These are phyloP conservation scores for Tubosaeta sp. DNA, from an alignment of 768 basidiomycete species.

Conservation along the genomic window DNA sequence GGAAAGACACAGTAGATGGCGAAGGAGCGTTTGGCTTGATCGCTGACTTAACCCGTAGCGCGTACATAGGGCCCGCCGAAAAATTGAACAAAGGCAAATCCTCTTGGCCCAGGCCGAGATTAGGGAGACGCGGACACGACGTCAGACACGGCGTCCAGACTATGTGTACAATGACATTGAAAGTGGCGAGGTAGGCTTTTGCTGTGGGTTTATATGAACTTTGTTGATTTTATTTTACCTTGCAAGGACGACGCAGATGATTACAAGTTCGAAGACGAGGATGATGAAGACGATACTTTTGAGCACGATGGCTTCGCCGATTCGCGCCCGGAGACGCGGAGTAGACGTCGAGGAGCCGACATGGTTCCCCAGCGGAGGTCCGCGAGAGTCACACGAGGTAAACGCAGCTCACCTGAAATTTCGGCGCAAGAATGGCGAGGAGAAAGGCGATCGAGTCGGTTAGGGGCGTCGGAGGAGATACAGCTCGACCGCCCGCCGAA, in stretches of 20 bases:
- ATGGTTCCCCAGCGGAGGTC: constrained; percentile 46
- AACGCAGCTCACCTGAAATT: constrained; percentile 47
- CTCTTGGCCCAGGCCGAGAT: constrained; percentile 72
- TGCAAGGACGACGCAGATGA: constrained; percentile 60
- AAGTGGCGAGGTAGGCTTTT: constrained; percentile 48
- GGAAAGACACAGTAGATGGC: constrained; percentile 11
- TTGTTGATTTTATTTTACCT: constrained; percentile 16
- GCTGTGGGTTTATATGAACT: constrained; percentile 15
- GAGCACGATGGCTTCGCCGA: constrained; percentile 39
- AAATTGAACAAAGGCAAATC: constrained; percentile 61
- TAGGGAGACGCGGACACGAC: constrained; percentile 73
- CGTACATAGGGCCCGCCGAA: constrained; percentile 63
- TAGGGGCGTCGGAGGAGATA: constrained; percentile 53
- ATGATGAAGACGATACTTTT: constrained; percentile 57
- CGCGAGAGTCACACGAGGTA: constrained; percentile 46
- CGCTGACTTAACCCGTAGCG: constrained; percentile 45
- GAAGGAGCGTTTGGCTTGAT: constrained; percentile 14
- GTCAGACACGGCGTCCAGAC: constrained; percentile 68
- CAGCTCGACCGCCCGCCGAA: constrained; percentile 54
- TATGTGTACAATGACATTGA: constrained; percentile 74
- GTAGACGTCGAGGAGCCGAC: constrained; percentile 37
- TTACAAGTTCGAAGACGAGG: constrained; percentile 61
- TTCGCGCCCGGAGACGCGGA: constrained; percentile 40
- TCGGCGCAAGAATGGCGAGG: constrained; percentile 63
- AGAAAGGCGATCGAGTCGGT: constrained; percentile 66